A percentile compares a stretch with the other conserved stretches of the same genome.
Conservation (phyloP, 1,284 basidiomycete genomes). For the Exobasidium cylindrosporum region DNA sequence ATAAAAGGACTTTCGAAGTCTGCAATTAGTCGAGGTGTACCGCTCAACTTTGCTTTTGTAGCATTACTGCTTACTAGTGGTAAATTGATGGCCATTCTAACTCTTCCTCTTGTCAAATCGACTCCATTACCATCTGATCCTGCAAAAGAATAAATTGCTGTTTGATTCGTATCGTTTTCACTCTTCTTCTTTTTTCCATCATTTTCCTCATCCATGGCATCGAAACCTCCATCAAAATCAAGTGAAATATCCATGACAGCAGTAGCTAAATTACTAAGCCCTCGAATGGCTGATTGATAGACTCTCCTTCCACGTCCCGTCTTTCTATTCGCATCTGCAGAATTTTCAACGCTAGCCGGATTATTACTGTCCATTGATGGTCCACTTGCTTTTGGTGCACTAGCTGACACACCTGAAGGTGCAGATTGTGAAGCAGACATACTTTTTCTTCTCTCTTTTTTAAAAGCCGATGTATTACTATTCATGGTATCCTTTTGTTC, state of each 20-base stretch:
- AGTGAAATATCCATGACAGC: slow-evolving; percentile 37
- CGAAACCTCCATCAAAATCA: slow-evolving; percentile 6
- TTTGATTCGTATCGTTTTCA: neutral
- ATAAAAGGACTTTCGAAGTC: slow-evolving; percentile 53
- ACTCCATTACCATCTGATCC: slow-evolving; percentile 50
- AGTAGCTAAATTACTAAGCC: slow-evolving; percentile 45
- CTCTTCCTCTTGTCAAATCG: slow-evolving; percentile 40
- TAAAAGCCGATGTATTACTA: neutral
- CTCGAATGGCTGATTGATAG: slow-evolving; percentile 37
- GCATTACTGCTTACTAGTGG: slow-evolving; percentile 38
- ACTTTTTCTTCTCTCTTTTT: neutral
- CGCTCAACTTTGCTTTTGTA: slow-evolving; percentile 22
- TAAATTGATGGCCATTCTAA: slow-evolving; percentile 52
- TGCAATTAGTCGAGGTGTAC: slow-evolving; percentile 40
- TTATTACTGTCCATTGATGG: neutral
- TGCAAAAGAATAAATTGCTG: slow-evolving; percentile 47
- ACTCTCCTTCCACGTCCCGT: slow-evolving; percentile 18
- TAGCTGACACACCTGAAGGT: neutral
- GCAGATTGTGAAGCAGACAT: neutral
- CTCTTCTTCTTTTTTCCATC: neutral
- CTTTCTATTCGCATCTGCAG: slow-evolving; percentile 7
- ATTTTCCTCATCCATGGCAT: neutral
- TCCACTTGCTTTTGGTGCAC: neutral
- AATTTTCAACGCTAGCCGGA: neutral
- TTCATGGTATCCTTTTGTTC: neutral